These are phyloP conservation scores for Corchorus capsularis DNA, from an alignment of 345 rosid species.

Conservation along the genomic window DNA sequence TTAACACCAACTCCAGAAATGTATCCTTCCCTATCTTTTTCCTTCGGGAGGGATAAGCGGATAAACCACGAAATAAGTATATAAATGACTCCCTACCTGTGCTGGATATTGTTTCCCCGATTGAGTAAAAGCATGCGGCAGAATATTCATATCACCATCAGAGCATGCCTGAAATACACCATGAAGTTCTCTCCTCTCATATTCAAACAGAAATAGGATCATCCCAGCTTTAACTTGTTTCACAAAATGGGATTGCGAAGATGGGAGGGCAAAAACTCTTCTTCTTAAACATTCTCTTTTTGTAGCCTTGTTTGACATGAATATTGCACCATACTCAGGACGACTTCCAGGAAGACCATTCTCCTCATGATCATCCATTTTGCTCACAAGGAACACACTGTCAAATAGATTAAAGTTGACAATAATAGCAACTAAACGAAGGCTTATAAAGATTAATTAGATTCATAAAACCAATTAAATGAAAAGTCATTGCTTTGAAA, in stretches of 20 bases:
- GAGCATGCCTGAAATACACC: conserved; percentile 70
- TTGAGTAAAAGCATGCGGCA: conserved; percentile 51
- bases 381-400: conserved; percentile 30
- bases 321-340: conserved; percentile 69
- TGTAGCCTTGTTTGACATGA: conserved; percentile 58
- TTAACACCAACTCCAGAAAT: neutral
- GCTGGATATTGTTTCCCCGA: conserved; percentile 76
- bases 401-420: conserved; percentile 34
- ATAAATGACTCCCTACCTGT: conserved; percentile 46
- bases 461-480: neutral
- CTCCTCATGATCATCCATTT: conserved; percentile 29
- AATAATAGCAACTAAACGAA: conserved; percentile 15
- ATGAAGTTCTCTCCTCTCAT: conserved; percentile 56
- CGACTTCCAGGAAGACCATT: conserved; percentile 32
- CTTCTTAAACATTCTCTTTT: conserved; percentile 50
- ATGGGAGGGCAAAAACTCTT: conserved; percentile 64
- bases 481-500: neutral
- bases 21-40: neutral
- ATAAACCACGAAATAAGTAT: neutral
- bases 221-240: conserved; percentile 68
- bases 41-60: neutral
- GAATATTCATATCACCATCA: conserved; percentile 60
- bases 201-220: conserved; percentile 71
- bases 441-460: neutral
- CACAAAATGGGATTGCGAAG: conserved; percentile 42